phyloP scores from a whole-genome alignment of 495 filamentous ascomycete species.

The Glonium stellatum region DNA sequence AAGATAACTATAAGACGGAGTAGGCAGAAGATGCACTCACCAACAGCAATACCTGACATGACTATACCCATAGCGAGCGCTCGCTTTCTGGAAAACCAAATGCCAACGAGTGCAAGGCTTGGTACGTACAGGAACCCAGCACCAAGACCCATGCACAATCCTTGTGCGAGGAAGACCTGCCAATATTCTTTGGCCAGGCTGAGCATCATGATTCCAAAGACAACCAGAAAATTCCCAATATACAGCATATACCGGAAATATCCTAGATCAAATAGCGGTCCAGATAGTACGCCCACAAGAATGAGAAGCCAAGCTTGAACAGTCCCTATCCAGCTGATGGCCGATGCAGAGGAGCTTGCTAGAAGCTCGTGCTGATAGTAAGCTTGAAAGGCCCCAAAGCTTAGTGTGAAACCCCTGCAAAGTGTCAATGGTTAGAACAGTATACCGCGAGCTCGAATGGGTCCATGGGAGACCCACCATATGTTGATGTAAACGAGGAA shows the following conservation, averaged over 20 bases:
- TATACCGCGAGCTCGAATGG: not conserved
- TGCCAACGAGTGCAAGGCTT: conserved; percentile 21
- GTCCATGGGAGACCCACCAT: conserved; percentile 7
- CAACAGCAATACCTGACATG: conserved; percentile 25
- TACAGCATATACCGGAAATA: conserved; percentile 33
- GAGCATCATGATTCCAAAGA: conserved; percentile 30
- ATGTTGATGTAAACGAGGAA: conserved; percentile 28
- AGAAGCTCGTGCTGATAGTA: conserved; percentile 30
- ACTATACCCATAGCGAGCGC: conserved; percentile 24
- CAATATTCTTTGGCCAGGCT: conserved; percentile 24
- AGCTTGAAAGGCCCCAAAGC: conserved; percentile 33
- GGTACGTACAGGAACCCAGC: conserved; percentile 25
- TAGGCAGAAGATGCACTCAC: conserved; percentile 5
- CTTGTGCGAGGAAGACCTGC: conserved; percentile 28
- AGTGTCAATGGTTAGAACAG: not conserved
- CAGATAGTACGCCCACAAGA: conserved; percentile 29
- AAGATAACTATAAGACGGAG: not conserved
- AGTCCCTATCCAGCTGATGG: conserved; percentile 35
- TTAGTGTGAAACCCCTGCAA: conserved; percentile 17
- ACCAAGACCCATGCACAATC: conserved; percentile 24
- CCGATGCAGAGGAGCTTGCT: conserved; percentile 17
- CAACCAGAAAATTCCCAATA: conserved; percentile 22
- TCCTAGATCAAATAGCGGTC: conserved; percentile 30
- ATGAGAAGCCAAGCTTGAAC: conserved; percentile 34
- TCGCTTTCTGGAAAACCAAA: conserved; percentile 22